phyloP scores from a whole-genome alignment of 305 asterid genomes.

The Rubia peregrina region DNA sequence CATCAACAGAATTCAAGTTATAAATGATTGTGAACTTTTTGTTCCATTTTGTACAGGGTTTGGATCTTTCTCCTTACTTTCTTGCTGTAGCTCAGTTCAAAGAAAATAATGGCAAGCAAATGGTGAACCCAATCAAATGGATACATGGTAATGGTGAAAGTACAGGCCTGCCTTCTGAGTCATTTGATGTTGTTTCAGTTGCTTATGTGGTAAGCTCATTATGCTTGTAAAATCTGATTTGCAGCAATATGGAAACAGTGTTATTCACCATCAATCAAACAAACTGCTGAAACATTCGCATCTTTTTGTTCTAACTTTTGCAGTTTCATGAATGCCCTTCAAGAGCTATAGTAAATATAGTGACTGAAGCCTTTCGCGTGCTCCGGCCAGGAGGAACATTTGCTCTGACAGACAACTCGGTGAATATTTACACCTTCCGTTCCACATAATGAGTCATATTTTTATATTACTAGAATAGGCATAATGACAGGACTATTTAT shows the following conservation, averaged over 20 bases:
- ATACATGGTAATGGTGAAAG: conserved; percentile 84
- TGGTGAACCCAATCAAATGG: conserved; percentile 48
- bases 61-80: conserved; percentile 89
- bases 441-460: neutral
- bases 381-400: conserved; percentile 90
- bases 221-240: neutral
- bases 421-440: conserved; percentile 18
- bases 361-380: conserved; percentile 62
- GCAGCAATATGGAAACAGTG: neutral
- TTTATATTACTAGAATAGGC: neutral
- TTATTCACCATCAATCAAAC: neutral
- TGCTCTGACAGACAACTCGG: conserved; percentile 84
- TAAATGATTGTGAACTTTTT: neutral
- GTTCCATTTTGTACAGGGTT: conserved; percentile 45
- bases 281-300: neutral
- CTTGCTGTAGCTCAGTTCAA: conserved; percentile 81
- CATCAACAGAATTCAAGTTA: neutral
- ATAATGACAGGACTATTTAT: neutral
- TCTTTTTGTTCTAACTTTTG: neutral
- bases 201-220: conserved; percentile 62
- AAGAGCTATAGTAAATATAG: conserved; percentile 69
- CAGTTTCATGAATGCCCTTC: conserved; percentile 94
- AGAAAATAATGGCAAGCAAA: conserved; percentile 42
- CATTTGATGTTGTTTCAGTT: conserved; percentile 79
- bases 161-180: conserved; percentile 76